Evolutionary conservation across 2,329 filamentous ascomycete species (phyloP).

Genomic region (Triangularia setosa): DNA sequence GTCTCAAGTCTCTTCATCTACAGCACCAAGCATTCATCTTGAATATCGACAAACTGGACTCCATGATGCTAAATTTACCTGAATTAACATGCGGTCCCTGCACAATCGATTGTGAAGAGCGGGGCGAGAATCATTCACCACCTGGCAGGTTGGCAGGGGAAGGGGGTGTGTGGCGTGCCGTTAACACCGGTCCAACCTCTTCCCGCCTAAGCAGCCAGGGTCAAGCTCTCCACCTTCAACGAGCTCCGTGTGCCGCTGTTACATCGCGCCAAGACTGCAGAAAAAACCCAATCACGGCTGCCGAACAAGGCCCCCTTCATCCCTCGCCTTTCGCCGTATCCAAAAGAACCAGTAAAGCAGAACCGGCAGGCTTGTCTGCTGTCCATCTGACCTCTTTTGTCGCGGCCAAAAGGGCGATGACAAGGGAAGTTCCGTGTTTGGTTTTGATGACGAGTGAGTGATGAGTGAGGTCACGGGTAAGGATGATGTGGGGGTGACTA

Average conservation of each 20-base stretch:
- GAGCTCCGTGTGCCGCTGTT: conserved; percentile 4
- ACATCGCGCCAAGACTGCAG: conserved; percentile 3
- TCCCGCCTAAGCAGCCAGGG: neutral
- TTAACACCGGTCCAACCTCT: neutral
- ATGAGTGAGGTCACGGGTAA: neutral
- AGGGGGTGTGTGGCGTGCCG: neutral
- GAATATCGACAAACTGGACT: neutral
- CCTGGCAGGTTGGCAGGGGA: neutral
- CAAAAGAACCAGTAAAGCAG: neutral
- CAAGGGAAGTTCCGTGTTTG: neutral
- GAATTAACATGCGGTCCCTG: neutral
- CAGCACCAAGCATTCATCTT: neutral
- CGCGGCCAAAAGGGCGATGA: neutral
- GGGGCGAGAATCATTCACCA: conserved; percentile 3
- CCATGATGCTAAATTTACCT: neutral
- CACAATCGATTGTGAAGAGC: neutral
- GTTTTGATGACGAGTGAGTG: neutral
- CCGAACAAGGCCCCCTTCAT: neutral
- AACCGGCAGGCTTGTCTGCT: neutral
- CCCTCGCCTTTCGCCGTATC: neutral
- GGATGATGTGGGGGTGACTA: neutral
- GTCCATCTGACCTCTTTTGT: neutral
- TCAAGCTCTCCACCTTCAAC: neutral
- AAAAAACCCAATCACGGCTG: conserved; percentile 3
- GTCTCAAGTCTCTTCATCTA: neutral